Conservation (phyloP, 805 yeast genomes). For the Saturnispora galanensis region DNA sequence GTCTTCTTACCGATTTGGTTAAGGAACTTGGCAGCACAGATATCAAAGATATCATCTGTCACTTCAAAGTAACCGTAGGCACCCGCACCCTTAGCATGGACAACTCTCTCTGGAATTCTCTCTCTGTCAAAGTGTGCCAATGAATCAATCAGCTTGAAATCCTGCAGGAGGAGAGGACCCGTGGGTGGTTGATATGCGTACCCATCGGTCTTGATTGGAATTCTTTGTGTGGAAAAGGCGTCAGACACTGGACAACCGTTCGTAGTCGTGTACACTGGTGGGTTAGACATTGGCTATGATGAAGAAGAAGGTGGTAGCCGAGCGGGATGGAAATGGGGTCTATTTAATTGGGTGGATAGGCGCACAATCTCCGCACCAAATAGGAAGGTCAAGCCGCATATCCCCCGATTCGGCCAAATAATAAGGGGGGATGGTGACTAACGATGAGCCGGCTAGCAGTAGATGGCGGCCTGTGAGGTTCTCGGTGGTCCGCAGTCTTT, state of each 20-base stretch:
- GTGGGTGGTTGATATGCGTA: slow-evolving; percentile 24
- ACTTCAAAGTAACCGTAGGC: slow-evolving; percentile 83
- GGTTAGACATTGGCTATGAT: slow-evolving; percentile 22
- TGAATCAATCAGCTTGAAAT: slow-evolving; percentile 69
- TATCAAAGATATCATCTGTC: slow-evolving; percentile 73
- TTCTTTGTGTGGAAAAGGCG: slow-evolving; percentile 67
- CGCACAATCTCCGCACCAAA: neutral
- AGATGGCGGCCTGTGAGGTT: too few species aligned
- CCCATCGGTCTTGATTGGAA: slow-evolving; percentile 41
- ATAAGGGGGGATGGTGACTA: too few species aligned
- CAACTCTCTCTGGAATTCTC: slow-evolving; percentile 86
- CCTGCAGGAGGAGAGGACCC: slow-evolving; percentile 77
- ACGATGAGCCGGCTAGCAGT: too few species aligned
- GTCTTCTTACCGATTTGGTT: slow-evolving; percentile 73
- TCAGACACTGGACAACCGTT: slow-evolving; percentile 72
- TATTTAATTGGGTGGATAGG: neutral
- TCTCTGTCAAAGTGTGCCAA: slow-evolving; percentile 85
- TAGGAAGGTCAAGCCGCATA: neutral
- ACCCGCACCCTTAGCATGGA: slow-evolving; percentile 90
- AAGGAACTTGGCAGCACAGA: slow-evolving; percentile 62
- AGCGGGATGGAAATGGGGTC: neutral
- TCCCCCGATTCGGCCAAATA: too few species aligned
- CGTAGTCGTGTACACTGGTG: slow-evolving; percentile 60
- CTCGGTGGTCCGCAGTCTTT: too few species aligned
- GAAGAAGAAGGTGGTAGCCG: neutral